Evolutionary conservation across 2,329 filamentous ascomycete species (phyloP).

Genomic region (Penicillium expansum): DNA sequence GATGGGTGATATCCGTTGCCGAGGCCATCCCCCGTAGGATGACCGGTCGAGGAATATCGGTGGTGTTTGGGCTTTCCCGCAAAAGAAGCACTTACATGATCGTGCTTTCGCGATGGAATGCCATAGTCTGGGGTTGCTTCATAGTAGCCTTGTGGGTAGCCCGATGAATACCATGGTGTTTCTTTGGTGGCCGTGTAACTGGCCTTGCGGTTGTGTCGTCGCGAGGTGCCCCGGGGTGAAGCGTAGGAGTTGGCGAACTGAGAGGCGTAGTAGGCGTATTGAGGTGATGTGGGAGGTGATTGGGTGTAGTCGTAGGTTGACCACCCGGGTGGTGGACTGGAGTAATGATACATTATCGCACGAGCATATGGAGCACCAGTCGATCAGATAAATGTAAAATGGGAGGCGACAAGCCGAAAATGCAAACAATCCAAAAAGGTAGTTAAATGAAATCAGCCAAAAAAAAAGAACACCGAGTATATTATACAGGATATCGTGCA

Average conservation of each 20-base stretch:
- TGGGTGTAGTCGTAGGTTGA: conserved; percentile 49
- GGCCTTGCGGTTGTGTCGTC: conserved; percentile 56
- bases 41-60: conserved; percentile 49
- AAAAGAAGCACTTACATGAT: conserved; percentile 66
- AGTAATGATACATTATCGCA: conserved; percentile 48
- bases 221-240: conserved; percentile 45
- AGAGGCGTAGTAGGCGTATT: conserved; percentile 53
- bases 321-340: conserved; percentile 49
- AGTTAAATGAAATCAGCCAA: conserved; percentile 18
- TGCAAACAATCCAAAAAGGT: conserved; percentile 14
- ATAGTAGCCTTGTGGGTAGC: conserved; percentile 48
- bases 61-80: conserved; percentile 41
- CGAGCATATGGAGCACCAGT: conserved; percentile 31
- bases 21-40: conserved; percentile 30
- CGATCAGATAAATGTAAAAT: conserved; percentile 11
- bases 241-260: conserved; percentile 50
- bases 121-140: conserved; percentile 49
- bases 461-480: conserved; percentile 35
- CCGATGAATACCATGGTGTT: conserved; percentile 45
- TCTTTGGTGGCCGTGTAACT: conserved; percentile 52
- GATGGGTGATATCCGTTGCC: conserved; percentile 24
- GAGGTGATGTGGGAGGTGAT: conserved; percentile 52
- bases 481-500: conserved; percentile 48
- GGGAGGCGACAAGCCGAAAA: background rate
- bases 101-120: conserved; percentile 54